Evolutionary conservation across 805 yeast species (phyloP).

Genomic region (Saccharomyces mikatae): DNA sequence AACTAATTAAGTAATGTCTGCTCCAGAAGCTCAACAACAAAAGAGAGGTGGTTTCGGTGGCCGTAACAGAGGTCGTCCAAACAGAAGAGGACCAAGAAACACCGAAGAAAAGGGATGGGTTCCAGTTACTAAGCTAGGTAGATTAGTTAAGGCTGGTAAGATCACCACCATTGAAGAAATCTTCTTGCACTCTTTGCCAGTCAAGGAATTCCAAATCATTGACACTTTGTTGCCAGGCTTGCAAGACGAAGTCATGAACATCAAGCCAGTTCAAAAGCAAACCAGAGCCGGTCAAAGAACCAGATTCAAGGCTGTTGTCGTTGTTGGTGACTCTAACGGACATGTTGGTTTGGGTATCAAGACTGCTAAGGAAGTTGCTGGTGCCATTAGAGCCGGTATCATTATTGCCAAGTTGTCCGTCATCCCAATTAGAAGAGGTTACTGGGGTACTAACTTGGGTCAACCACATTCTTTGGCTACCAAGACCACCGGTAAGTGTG

Average conservation of each 20-base stretch:
- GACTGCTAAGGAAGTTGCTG: constrained; percentile 99
- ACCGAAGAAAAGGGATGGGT: constrained; percentile 98
- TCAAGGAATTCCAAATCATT: constrained; percentile 98
- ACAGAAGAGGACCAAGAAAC: constrained; percentile 70
- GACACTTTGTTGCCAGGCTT: constrained; percentile 92
- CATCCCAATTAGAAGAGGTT: constrained; percentile 99
- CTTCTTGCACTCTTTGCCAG: constrained; percentile 98
- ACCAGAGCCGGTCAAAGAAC: constrained; percentile 99
- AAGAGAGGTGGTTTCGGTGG: constrained; percentile 48
- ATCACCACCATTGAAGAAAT: constrained; percentile 93
- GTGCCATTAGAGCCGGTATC: constrained; percentile 99
- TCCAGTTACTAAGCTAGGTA: constrained; percentile 99
- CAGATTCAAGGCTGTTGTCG: constrained; percentile 99
- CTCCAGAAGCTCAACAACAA: constrained; percentile 34
- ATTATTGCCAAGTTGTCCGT: constrained; percentile 97
- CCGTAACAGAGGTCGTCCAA: constrained; percentile 51
- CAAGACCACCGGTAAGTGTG: constrained; percentile 99
- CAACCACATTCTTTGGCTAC: constrained; percentile 97
- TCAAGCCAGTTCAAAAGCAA: constrained; percentile 99
- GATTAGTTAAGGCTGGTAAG: constrained; percentile 98
- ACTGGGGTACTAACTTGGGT: constrained; percentile 99
- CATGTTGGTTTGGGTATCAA: constrained; percentile 99
- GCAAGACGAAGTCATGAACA: constrained; percentile 99
- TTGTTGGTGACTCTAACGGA: constrained; percentile 99
- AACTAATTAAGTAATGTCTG: constrained; percentile 31